Percentiles rank a stretch among this genome's conserved stretches.
Conservation (phyloP, 2,329 filamentous ascomycete genomes). For the Alternaria consortialis region DNA sequence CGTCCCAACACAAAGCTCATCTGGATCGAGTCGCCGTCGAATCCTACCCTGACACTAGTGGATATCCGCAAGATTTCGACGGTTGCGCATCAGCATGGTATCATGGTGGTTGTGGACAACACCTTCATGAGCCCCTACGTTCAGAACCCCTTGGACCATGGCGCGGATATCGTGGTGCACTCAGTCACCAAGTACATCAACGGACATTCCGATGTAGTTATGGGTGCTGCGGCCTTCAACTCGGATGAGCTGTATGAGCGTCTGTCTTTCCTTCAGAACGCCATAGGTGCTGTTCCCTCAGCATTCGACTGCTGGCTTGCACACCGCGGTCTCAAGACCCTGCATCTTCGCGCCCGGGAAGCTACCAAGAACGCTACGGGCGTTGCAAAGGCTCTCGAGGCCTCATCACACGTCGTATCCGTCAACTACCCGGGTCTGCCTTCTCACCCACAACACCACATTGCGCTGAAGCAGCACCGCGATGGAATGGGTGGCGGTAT, state of each 20-base stretch:
- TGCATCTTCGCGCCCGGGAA: conserved; percentile 90
- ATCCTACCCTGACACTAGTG: conserved; percentile 91
- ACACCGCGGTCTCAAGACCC: conserved; percentile 94
- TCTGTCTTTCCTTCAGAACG: conserved; percentile 93
- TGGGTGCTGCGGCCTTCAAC: conserved; percentile 97
- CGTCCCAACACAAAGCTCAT: conserved; percentile 89
- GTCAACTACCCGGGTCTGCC: conserved; percentile 96
- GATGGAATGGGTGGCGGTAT: conserved; percentile 95
- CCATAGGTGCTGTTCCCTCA: conserved; percentile 92
- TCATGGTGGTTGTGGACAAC: conserved; percentile 98
- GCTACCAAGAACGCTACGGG: conserved; percentile 81
- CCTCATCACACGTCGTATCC: conserved; percentile 80
- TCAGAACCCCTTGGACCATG: conserved; percentile 93
- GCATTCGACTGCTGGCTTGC: conserved; percentile 98
- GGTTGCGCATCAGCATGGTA: conserved; percentile 84
- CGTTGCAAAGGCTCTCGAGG: conserved; percentile 79
- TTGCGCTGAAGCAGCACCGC: conserved; percentile 91
- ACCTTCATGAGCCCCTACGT: conserved; percentile 97
- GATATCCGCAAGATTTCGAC: conserved; percentile 88
- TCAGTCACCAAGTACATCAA: conserved; percentile 99
- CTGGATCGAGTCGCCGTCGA: conserved; percentile 96
- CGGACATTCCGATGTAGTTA: conserved; percentile 93
- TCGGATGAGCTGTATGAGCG: conserved; percentile 78
- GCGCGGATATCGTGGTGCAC: conserved; percentile 96
- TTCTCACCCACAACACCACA: conserved; percentile 84